phyloP scores from a whole-genome alignment of 176 grass and related monocot genomes.

The Zea luxurians region DNA sequence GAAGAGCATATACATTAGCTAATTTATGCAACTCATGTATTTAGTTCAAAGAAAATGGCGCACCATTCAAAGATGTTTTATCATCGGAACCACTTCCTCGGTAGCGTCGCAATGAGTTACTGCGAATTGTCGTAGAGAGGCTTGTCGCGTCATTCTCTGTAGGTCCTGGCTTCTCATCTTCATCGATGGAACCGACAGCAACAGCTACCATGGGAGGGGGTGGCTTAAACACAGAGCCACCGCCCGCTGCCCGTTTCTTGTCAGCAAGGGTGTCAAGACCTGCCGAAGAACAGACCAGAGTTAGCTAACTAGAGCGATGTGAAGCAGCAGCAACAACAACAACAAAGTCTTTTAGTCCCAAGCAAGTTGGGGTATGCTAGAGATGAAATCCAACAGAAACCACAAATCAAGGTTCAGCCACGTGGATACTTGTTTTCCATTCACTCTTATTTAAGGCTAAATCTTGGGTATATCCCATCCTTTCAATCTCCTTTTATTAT shows the following conservation, averaged over 20 bases:
- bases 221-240: conserved; percentile 47
- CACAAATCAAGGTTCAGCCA: too few species aligned
- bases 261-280: conserved; percentile 79
- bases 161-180: conserved; percentile 62
- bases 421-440: too few species aligned
- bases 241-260: conserved; percentile 56
- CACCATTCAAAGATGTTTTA: conserved; percentile 45
- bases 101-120: conserved; percentile 52
- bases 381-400: too few species aligned
- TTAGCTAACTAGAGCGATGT: conserved; percentile 22
- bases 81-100: conserved; percentile 57
- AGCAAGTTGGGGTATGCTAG: too few species aligned
- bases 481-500: too few species aligned
- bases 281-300: conserved; percentile 34
- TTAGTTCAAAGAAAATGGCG: conserved; percentile 29
- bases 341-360: too few species aligned
- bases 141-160: conserved; percentile 37
- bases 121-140: conserved; percentile 16
- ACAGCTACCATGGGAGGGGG: conserved; percentile 52
- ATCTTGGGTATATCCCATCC: too few species aligned
- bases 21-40: background rate
- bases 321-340: too few species aligned
- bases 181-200: conserved; percentile 54
- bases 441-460: too few species aligned
- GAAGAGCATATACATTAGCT: conserved; percentile 1